phyloP scores from a whole-genome alignment of 176 grass and related monocot genomes.

The Oryza meyeriana region DNA sequence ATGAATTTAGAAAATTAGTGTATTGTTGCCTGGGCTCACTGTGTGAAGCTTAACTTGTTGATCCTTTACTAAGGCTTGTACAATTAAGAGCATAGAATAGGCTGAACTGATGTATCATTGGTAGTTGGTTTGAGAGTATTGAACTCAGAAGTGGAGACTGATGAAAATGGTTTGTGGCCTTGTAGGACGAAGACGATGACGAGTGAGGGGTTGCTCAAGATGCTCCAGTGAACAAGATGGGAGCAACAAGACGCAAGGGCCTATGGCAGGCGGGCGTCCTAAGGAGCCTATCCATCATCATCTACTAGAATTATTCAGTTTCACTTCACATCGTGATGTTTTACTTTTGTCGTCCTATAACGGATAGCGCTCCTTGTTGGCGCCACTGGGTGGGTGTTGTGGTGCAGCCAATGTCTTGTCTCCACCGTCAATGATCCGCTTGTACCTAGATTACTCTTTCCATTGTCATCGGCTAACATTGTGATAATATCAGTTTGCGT shows the following conservation, averaged over 20 bases:
- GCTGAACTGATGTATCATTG: too few species aligned
- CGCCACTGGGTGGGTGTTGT: conserved; percentile 25
- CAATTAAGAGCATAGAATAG: background rate
- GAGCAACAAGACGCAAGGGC: conserved; percentile 1
- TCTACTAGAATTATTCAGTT: conserved; percentile 53
- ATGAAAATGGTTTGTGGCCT: background rate
- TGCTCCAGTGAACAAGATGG: conserved; percentile 5
- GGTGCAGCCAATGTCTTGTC: background rate
- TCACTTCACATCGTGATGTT: conserved; percentile 50
- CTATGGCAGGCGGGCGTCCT: background rate
- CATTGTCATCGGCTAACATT: conserved; percentile 56
- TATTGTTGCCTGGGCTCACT: background rate
- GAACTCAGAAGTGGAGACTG: background rate
- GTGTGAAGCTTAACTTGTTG: background rate
- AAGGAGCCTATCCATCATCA: conserved; percentile 38
- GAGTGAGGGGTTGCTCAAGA: conserved; percentile 29
- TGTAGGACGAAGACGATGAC: conserved; percentile 56
- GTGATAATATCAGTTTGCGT: conserved; percentile 59
- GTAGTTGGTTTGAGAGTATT: too few species aligned
- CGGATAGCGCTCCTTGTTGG: conserved; percentile 49
- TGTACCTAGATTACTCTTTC: conserved; percentile 63
- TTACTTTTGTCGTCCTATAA: conserved; percentile 29
- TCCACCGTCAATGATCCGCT: conserved; percentile 18
- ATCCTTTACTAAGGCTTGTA: background rate
- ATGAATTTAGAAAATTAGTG: background rate